These are phyloP conservation scores for Auricularia cornea DNA, from an alignment of 768 basidiomycete species.

Conservation along the genomic window DNA sequence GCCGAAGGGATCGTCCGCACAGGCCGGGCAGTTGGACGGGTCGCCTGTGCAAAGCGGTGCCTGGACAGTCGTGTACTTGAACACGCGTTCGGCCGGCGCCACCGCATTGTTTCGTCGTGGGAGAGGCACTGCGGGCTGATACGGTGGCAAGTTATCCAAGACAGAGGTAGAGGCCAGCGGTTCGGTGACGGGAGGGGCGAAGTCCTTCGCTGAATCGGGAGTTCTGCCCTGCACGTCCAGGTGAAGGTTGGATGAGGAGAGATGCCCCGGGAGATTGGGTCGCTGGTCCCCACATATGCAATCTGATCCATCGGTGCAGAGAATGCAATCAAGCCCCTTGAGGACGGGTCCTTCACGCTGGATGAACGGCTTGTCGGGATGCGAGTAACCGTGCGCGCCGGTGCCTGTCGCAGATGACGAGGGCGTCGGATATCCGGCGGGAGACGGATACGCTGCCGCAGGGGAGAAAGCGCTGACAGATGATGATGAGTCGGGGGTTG, in stretches of 20 bases:
- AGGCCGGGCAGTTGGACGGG: constrained; percentile 77
- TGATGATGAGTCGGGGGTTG: constrained; percentile 46
- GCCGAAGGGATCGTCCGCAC: constrained; percentile 78
- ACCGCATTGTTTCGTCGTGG: constrained; percentile 38
- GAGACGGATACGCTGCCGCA: not conserved
- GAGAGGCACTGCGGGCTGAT: constrained; percentile 76
- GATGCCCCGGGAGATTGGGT: constrained; percentile 2
- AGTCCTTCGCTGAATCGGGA: not conserved
- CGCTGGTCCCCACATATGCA: constrained; percentile 65
- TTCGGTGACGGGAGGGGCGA: constrained; percentile 4
- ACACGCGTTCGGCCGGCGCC: not conserved
- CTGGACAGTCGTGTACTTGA: not conserved
- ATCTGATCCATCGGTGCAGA: constrained; percentile 59
- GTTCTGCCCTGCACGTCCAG: not conserved
- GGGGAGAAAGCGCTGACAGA: constrained; percentile 24
- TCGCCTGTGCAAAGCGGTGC: constrained; percentile 62
- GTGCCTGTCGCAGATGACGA: not conserved
- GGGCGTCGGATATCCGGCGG: not conserved
- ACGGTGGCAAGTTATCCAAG: constrained; percentile 68
- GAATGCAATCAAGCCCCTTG: constrained; percentile 56
- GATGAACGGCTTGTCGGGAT: not conserved
- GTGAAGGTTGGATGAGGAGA: constrained; percentile 9
- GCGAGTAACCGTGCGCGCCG: not conserved
- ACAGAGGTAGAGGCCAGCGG: constrained; percentile 36
- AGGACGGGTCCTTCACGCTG: constrained; percentile 16